Percentiles rank a stretch among this genome's conserved stretches.
phyloP scores from a whole-genome alignment of 805 yeast species.

The Torulaspora delbrueckii region DNA sequence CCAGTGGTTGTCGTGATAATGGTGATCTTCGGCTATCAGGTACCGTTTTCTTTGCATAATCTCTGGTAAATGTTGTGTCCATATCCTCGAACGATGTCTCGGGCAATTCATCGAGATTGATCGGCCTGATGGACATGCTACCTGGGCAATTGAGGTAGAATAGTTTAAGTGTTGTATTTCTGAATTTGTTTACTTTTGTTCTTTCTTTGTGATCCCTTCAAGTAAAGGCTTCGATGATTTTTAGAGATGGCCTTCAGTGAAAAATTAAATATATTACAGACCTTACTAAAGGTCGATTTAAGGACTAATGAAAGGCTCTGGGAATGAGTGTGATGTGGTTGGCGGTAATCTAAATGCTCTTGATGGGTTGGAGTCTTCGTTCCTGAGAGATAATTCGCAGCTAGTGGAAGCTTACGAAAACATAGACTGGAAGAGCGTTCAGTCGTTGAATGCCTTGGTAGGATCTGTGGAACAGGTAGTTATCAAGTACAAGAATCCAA shows the following conservation, averaged over 20 bases:
- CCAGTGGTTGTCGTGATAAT: slow-evolving; percentile 5
- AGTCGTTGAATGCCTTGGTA: slow-evolving; percentile 41
- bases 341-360: slow-evolving; percentile 3
- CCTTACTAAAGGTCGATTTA: not conserved
- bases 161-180: not conserved
- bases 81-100: slow-evolving; percentile 34
- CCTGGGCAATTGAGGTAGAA: not conserved
- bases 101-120: slow-evolving; percentile 18
- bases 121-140: slow-evolving; percentile 22
- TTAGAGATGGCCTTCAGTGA: not conserved
- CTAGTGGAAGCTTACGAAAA: slow-evolving; percentile 21
- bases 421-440: slow-evolving; percentile 34
- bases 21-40: slow-evolving; percentile 10
- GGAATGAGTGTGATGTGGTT: not conserved
- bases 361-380: slow-evolving; percentile 23
- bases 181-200: not conserved
- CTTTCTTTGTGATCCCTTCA: slow-evolving; percentile 5
- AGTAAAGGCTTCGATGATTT: not conserved
- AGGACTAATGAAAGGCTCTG: not conserved
- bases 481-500: slow-evolving; percentile 34
- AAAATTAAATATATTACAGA: not conserved
- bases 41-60: not conserved
- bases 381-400: slow-evolving; percentile 27
- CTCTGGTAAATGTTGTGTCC: slow-evolving; percentile 26
- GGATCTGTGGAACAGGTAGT: slow-evolving; percentile 32